Evolutionary conservation across 106 monocot species (phyloP), one percentile per base, ranked within the genome.

Genomic region (Triglochin maritima): DNA sequence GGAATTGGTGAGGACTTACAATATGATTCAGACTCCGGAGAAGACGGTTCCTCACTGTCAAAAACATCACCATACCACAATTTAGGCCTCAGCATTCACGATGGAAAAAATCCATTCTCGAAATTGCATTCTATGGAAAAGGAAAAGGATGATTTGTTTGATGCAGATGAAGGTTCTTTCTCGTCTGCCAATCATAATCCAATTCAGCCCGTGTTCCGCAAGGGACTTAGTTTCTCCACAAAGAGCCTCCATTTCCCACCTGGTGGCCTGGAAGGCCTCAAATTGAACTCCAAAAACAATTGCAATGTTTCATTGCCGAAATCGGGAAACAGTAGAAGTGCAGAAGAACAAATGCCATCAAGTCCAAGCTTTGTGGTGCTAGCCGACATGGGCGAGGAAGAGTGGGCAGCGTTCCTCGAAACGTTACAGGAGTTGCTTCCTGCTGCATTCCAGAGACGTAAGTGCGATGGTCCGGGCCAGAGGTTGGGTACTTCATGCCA

Each of bases 361-460:
- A 86, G 93, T 56, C 42, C 64, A 7, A 83, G 84, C 69, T 93
- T 86, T 57, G 89, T 93, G 65, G 81, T 74, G 72, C 52, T 93
- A 49, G 79, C 79, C 3, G 93, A 93, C 62, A 93, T 89, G 93
- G 62, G 73, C 0, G 79, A 84, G 42, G 93, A 86, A n/a, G 93
- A 93, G 42, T 93, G 93, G 93, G 70, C 29, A 5, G 72, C 79
- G 0, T 93, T 93, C 66, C 86, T 89, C 15, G 86, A 86, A 49
- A 89, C 76, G 76, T 89, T 89, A 65, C 83, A 78, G 62, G 86
- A 80, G 55, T 71, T 86, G 47, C 68, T 86, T 52, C 65, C 56
- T 4, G 70, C 44, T 3, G 77, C 79, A 2, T 82, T 86, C 60
- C 74, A 62, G 14, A 74, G 65, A 15, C 74, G 82, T 3, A 80